Evolutionary conservation across 768 basidiomycete genomes (phyloP), one percentile per base, ranked within the genome.

Genomic region (Ramaria sp.): DNA sequence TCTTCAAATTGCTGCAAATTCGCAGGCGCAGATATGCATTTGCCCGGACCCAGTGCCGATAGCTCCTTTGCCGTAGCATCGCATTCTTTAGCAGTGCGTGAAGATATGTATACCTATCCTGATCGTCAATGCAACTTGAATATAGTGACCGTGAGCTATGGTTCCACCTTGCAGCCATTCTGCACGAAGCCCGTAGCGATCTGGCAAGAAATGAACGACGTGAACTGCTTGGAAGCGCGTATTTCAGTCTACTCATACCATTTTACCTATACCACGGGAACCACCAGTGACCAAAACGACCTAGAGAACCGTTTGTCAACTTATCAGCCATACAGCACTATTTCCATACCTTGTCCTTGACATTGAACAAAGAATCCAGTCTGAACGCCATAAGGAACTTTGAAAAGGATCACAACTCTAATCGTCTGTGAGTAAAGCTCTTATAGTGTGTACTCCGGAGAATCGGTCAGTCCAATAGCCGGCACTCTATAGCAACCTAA

Each of bases 261-360:
- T 82, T 70, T 81, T 83, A 4, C 84, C 83, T 31, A 85, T 76
- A 5, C 84, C 84, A 57, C 80, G 71, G 30, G 78, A 81, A 11
- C 84, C 85, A 7, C 85, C 85, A 3, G 83, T 84, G 39, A 84
- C 74, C 22, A 86, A 71, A 4, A 83, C 81, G 15, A 78, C 71
- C 55, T 57, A 24, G 12, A 48, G 24, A 57, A 27, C 27, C 27
- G 27, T 13, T 34, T 34, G n/a, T 34, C 34, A 38, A 49, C 7
- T 30, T 19, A 31, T 52, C 9, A 7, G 33, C 20, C 6, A 33
- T 13, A 52, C 20, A 30, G n/a, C n/a, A 33, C 15, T 7, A 43
- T 3, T 19, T 15, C 13, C 43, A 20, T 37, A 57, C 55, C 59
- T 77, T 80, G 24, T 70, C 77, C 34, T 73, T 65, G 57, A 84